These are phyloP conservation scores for Pseudognaphalium luteoalbum DNA, from an alignment of 129 eudicot species.

Conservation along the genomic window DNA sequence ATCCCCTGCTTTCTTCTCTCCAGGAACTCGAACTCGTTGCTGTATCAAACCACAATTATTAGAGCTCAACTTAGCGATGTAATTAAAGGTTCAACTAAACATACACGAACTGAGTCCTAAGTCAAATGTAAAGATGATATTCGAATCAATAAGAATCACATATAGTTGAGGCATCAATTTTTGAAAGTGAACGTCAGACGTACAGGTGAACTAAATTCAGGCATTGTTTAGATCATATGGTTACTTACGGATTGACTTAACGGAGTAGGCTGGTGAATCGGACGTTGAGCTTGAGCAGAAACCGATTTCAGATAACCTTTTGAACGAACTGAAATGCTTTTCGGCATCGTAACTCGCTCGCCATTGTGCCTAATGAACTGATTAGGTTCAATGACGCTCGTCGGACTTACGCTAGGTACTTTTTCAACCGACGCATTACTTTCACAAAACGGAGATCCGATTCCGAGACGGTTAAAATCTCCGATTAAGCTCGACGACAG, in stretches of 20 bases:
- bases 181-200: not conserved
- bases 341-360: constrained; percentile 49
- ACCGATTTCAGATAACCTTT: constrained; percentile 46
- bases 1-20: constrained; percentile 50
- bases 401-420: constrained; percentile 46
- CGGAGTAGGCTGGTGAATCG: constrained; percentile 28
- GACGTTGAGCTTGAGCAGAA: constrained; percentile 22
- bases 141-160: not conserved
- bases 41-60: constrained; percentile 31
- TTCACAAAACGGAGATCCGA: constrained; percentile 34
- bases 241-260: constrained; percentile 44
- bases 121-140: not conserved
- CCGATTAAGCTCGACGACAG: constrained; percentile 24
- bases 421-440: constrained; percentile 22
- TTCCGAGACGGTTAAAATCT: constrained; percentile 43
- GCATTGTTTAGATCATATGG: constrained; percentile 7
- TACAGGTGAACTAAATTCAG: not conserved
- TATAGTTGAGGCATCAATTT: not conserved
- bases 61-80: not conserved
- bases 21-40: constrained; percentile 56
- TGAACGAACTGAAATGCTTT: constrained; percentile 75
- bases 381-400: constrained; percentile 52
- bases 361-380: constrained; percentile 33
- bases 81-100: constrained; percentile 12
- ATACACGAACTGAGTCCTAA: not conserved